These are phyloP conservation scores for Parastagonospora avenae DNA, from an alignment of 2,329 filamentous ascomycete species.

Conservation along the genomic window DNA sequence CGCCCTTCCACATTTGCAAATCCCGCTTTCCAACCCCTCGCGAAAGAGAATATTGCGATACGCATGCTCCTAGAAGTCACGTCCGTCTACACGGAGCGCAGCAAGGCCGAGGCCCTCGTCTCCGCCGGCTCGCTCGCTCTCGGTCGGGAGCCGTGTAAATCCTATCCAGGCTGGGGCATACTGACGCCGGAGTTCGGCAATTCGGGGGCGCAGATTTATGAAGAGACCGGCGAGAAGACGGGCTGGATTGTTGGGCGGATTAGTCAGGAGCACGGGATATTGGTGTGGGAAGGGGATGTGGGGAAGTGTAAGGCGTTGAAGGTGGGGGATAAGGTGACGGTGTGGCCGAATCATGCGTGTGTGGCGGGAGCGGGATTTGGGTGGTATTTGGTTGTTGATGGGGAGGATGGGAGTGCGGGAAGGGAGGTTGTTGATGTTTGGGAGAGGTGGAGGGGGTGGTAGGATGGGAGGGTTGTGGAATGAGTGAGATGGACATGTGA, in stretches of 20 bases:
- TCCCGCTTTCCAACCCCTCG: conserved; percentile 44
- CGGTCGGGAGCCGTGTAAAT: conserved; percentile 73
- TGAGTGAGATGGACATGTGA: not conserved
- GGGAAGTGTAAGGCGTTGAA: conserved; percentile 49
- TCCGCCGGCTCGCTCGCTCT: conserved; percentile 72
- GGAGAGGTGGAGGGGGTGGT: conserved; percentile 74
- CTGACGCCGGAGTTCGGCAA: conserved; percentile 62
- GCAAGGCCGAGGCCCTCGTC: conserved; percentile 67
- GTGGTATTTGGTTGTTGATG: conserved; percentile 77
- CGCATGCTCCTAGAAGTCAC: conserved; percentile 74
- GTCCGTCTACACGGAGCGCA: conserved; percentile 62
- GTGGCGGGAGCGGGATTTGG: conserved; percentile 73
- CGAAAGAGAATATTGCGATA: conserved; percentile 65
- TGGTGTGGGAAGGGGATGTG: conserved; percentile 61
- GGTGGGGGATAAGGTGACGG: conserved; percentile 69
- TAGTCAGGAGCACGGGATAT: conserved; percentile 78
- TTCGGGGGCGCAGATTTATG: conserved; percentile 25
- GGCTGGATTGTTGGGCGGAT: conserved; percentile 73
- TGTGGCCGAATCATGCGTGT: conserved; percentile 85
- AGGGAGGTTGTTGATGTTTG: conserved; percentile 72
- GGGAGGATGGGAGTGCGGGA: conserved; percentile 54
- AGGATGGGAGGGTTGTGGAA: not conserved
- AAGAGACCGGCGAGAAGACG: conserved; percentile 36
- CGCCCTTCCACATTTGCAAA: conserved; percentile 42
- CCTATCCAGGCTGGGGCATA: conserved; percentile 74